phyloP scores from a whole-genome alignment of 768 basidiomycete genomes.

The Rhodotorula toruloides region DNA sequence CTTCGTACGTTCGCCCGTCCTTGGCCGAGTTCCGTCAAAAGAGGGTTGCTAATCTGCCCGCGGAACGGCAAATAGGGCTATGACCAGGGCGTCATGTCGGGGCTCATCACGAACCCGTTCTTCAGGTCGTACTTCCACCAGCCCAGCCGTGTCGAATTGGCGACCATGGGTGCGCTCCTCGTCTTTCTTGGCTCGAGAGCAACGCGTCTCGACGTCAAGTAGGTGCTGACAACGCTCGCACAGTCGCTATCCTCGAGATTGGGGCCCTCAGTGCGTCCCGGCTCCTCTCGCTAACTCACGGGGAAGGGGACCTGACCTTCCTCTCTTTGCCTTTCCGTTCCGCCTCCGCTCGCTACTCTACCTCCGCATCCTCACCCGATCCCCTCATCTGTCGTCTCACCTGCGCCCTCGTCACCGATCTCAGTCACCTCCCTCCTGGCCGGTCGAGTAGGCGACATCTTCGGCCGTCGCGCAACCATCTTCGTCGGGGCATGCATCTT shows the following conservation, averaged over 20 bases:
- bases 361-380: no score
- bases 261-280: slow-evolving; percentile 73
- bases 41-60: no score
- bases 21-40: no score
- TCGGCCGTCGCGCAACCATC: slow-evolving; percentile 79
- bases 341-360: not conserved
- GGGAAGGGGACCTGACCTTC: not conserved
- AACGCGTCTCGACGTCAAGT: not conserved
- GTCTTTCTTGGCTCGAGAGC: no score
- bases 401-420: not conserved
- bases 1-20: slow-evolving; percentile 49
- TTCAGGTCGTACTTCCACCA: slow-evolving; percentile 76
- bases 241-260: slow-evolving; percentile 58
- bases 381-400: no score
- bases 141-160: slow-evolving; percentile 67
- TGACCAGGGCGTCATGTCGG: slow-evolving; percentile 48
- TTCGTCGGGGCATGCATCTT: slow-evolving; percentile 78
- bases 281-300: not conserved
- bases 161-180: slow-evolving; percentile 59
- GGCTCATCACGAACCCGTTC: slow-evolving; percentile 63
- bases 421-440: slow-evolving; percentile 82
- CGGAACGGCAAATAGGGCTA: no score
- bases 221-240: not conserved
- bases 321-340: no score
- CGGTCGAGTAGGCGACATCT: slow-evolving; percentile 76